phyloP scores from a whole-genome alignment of 345 rosid species.

The Hypericum androsaemum region DNA sequence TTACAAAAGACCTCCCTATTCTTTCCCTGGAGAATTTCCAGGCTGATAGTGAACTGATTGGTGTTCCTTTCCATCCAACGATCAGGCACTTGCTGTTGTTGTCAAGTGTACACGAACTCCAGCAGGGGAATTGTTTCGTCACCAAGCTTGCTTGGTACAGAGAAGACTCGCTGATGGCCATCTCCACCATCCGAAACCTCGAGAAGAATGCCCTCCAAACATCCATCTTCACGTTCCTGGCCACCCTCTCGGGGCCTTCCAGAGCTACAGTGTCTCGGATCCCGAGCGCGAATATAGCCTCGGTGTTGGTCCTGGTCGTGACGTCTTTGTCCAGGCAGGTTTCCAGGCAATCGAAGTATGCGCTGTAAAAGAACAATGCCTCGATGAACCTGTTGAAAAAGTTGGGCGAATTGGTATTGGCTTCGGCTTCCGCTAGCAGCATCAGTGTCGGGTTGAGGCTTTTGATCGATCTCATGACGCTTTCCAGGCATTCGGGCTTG shows the following conservation, averaged over 20 bases:
- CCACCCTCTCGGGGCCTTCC: not conserved
- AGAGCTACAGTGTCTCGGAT: not conserved
- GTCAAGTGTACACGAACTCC: not conserved
- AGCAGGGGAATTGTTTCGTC: not conserved
- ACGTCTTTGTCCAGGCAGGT: not conserved
- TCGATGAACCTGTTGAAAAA: not conserved
- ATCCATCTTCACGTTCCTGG: not conserved
- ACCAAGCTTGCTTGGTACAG: not conserved
- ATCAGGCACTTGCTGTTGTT: not conserved
- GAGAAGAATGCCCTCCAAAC: not conserved
- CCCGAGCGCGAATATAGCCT: not conserved
- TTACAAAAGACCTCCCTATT: too few species aligned
- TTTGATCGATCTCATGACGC: not conserved
- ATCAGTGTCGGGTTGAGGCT: not conserved
- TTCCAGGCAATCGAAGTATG: not conserved
- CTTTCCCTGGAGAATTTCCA: not conserved
- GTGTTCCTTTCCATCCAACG: constrained; percentile 2
- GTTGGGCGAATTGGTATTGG: not conserved
- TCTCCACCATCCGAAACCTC: constrained; percentile 1
- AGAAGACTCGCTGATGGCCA: not conserved
- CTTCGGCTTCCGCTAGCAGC: not conserved
- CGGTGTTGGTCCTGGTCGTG: not conserved
- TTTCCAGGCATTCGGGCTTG: not conserved
- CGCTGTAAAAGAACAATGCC: not conserved
- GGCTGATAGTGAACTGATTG: not conserved